Evolutionary conservation across 345 rosid species (phyloP), one percentile per base, ranked within the genome.

Genomic region (Cardamine occulta): DNA sequence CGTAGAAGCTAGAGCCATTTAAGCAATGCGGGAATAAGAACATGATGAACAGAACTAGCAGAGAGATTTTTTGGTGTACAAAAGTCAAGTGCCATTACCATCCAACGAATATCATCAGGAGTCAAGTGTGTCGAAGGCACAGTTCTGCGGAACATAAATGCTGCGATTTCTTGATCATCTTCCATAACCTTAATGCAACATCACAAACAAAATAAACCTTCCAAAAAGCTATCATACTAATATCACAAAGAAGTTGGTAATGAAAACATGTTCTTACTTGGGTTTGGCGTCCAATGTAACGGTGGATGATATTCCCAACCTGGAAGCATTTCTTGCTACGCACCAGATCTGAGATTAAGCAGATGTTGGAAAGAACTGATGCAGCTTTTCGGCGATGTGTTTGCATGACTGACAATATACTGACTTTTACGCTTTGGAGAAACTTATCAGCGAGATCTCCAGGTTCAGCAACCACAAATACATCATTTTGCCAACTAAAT

Each of bases 381-480:
- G 84, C 86, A 52, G 71, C 82, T 78, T 84, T 92, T 66, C 77
- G 82, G 68, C 80, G 86, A 64, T 75, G 82, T 66, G 82, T 83
- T 69, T 70, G 86, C 78, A 80, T 80, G 75, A 85, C 78, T 12
- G 98, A 85, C 65, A 89, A 76, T 77, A 89, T 82, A 82, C 94
- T 92, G 82, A 84, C 49, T 84, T 95, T 95, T 35, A 92, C 93
- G 59, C 85, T 87, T 66, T 80, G 98, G 21, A 95, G 87, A 79
- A 95, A 95, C 82, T 85, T 92, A 66, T 89, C 91, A 0, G 98
- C 96, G 37, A 86, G 91, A 68, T 88, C 99, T 73, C 99, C 99
- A 68, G 99, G 99, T 81, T 95, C 99, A 66, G 97, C 97, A 55
- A 95, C 97, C 74, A 92, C 99, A 82, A 92, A 90, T 15, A 95